These are phyloP conservation scores for Ciborinia camelliae DNA, from an alignment of 2,329 filamentous ascomycete species.

Conservation along the genomic window DNA sequence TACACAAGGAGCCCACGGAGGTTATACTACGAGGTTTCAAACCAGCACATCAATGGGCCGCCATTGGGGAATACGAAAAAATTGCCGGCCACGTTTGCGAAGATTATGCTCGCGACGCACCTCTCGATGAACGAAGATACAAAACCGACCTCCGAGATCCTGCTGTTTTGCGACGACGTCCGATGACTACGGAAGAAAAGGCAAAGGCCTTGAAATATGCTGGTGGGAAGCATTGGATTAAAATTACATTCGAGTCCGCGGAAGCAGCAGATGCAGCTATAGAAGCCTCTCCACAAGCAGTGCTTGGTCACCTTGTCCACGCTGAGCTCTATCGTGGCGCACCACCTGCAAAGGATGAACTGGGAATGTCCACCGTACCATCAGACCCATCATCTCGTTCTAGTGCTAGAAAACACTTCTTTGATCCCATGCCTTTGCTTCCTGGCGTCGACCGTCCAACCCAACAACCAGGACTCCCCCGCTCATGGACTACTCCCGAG, in stretches of 20 bases:
- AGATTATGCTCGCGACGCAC: slow-evolving; percentile 86
- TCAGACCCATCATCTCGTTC: slow-evolving; percentile 17
- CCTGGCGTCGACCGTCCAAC: slow-evolving; percentile 20
- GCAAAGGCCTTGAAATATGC: slow-evolving; percentile 76
- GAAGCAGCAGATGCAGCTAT: slow-evolving; percentile 68
- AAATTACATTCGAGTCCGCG: slow-evolving; percentile 73
- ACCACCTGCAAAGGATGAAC: slow-evolving; percentile 61
- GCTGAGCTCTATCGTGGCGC: slow-evolving; percentile 67
- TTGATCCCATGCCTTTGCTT: slow-evolving; percentile 21
- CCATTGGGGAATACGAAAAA: slow-evolving; percentile 82
- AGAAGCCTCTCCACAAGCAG: slow-evolving; percentile 66
- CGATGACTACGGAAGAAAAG: slow-evolving; percentile 69
- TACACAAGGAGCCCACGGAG: slow-evolving; percentile 62
- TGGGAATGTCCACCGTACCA: slow-evolving; percentile 21
- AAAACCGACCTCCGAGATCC: slow-evolving; percentile 72
- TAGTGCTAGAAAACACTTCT: slow-evolving; percentile 20
- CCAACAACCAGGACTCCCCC: slow-evolving; percentile 26
- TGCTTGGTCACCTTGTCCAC: slow-evolving; percentile 67
- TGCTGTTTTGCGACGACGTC: slow-evolving; percentile 61
- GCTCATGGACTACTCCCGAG: slow-evolving; percentile 32
- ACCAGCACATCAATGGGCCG: slow-evolving; percentile 71
- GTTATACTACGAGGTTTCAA: slow-evolving; percentile 82
- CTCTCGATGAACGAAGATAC: slow-evolving; percentile 65
- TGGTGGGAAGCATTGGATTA: slow-evolving; percentile 89
- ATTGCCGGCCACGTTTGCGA: slow-evolving; percentile 86